These are phyloP conservation scores for Fusarium marasasianum DNA, from an alignment of 2,329 filamentous ascomycete species.

Conservation along the genomic window DNA sequence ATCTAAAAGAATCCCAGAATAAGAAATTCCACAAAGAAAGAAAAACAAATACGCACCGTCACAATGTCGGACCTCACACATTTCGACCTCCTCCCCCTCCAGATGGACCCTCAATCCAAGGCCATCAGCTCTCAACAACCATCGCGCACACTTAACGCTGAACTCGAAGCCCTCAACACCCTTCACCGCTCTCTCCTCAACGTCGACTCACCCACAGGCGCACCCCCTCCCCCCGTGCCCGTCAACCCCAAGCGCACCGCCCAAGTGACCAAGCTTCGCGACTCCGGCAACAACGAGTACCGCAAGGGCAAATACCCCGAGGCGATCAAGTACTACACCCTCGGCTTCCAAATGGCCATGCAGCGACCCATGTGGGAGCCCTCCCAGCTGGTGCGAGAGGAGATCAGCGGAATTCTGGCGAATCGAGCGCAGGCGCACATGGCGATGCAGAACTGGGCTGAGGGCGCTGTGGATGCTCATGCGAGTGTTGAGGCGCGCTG, in stretches of 20 bases:
- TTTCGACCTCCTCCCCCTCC: constrained; percentile 84
- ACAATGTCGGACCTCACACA: constrained; percentile 71
- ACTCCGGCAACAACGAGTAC: constrained; percentile 84
- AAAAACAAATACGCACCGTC: constrained; percentile 3
- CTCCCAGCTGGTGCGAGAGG: constrained; percentile 82
- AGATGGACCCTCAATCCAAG: constrained; percentile 85
- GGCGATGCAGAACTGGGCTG: constrained; percentile 81
- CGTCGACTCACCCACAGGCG: constrained; percentile 61
- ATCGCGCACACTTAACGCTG: constrained; percentile 64
- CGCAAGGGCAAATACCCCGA: constrained; percentile 79
- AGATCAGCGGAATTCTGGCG: constrained; percentile 80
- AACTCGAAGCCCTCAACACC: constrained; percentile 78
- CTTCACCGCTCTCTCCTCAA: constrained; percentile 79
- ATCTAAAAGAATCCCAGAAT: neutral
- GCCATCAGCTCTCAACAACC: constrained; percentile 64
- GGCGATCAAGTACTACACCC: constrained; percentile 81
- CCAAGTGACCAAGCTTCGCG: constrained; percentile 89
- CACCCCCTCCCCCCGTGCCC: constrained; percentile 87
- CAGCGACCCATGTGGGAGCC: constrained; percentile 89
- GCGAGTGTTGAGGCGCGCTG: constrained; percentile 87
- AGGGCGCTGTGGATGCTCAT: constrained; percentile 88
- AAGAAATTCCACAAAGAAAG: neutral
- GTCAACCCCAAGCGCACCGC: constrained; percentile 92
- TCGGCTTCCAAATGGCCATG: constrained; percentile 91
- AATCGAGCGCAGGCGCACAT: constrained; percentile 94